Conservation (phyloP, 306 rosid species). For the Amphicarpaea edgeworthii region DNA sequence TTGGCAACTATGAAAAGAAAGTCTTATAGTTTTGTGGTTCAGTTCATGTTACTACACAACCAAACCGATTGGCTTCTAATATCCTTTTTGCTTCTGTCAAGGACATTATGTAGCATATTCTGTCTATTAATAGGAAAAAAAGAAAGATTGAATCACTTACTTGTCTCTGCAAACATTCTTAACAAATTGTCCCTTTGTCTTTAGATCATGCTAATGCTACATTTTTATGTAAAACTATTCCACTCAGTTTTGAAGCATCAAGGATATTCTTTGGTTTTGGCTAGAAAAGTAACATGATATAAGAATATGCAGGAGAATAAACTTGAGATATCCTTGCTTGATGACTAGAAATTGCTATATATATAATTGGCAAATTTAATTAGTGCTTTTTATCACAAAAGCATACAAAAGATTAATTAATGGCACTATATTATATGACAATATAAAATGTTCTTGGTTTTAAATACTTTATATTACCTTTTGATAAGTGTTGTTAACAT, state of each 20-base stretch:
- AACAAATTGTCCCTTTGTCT: constrained; percentile 33
- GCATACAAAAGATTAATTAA: constrained; percentile 29
- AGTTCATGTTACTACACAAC: constrained; percentile 4
- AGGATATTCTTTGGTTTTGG: constrained; percentile 53
- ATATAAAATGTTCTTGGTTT: constrained; percentile 27
- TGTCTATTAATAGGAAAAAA: constrained; percentile 18
- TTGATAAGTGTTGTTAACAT: constrained; percentile 7
- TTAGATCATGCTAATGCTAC: constrained; percentile 38
- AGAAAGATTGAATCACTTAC: constrained; percentile 24
- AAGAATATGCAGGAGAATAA: constrained; percentile 54
- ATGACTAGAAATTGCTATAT: constrained; percentile 29
- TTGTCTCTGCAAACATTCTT: constrained; percentile 45
- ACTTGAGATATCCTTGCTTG: constrained; percentile 49
- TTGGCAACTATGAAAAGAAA: constrained; percentile 9
- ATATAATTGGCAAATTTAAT: background rate
- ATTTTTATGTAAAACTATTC: constrained; percentile 25
- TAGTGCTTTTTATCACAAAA: constrained; percentile 48
- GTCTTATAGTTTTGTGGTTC: constrained; percentile 39
- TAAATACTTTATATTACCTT: constrained; percentile 21
- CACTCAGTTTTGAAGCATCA: constrained; percentile 40
- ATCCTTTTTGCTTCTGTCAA: constrained; percentile 28
- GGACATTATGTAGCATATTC: constrained; percentile 25
- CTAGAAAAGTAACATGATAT: constrained; percentile 22
- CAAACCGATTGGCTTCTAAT: constrained; percentile 38
- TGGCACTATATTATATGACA: background rate